Conservation (phyloP, 2,329 filamentous ascomycete species). For the Hymenoscyphus albidus region DNA sequence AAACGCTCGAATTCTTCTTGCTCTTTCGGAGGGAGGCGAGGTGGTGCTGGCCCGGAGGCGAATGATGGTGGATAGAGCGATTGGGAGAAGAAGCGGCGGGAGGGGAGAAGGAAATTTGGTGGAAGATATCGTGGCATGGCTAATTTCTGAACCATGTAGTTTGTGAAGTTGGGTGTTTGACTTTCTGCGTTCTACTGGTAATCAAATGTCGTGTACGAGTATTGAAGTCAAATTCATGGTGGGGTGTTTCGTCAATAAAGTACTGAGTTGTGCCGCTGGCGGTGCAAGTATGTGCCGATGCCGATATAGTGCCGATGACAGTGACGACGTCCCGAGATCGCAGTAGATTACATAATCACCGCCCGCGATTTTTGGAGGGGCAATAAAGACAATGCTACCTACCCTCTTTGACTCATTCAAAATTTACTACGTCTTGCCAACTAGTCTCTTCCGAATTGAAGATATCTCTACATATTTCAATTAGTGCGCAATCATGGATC, state of each 20-base stretch:
- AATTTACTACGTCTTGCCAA: constrained; percentile 9
- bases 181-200: background rate
- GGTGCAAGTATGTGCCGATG: too few relatives aligned
- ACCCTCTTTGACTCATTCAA: constrained; percentile 23
- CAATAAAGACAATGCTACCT: constrained; percentile 11
- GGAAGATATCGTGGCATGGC: constrained; percentile 32
- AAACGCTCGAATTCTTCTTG: constrained; percentile 89
- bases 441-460: constrained; percentile 20
- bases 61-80: constrained; percentile 37
- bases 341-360: constrained; percentile 8
- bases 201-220: too few relatives aligned
- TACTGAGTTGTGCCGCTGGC: too few relatives aligned
- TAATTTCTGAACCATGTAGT: background rate
- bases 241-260: background rate
- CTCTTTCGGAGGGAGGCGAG: constrained; percentile 80
- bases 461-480: constrained; percentile 8
- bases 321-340: background rate
- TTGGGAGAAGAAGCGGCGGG: constrained; percentile 31
- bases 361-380: constrained; percentile 22
- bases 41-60: constrained; percentile 64
- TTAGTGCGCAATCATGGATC: constrained; percentile 37
- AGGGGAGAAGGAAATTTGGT: constrained; percentile 27
- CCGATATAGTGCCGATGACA: background rate
- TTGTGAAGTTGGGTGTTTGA: background rate
- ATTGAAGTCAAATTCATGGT: background rate